Evolutionary conservation across 208 protist species (phyloP).

Genomic region (Trichomonas gallinae): DNA sequence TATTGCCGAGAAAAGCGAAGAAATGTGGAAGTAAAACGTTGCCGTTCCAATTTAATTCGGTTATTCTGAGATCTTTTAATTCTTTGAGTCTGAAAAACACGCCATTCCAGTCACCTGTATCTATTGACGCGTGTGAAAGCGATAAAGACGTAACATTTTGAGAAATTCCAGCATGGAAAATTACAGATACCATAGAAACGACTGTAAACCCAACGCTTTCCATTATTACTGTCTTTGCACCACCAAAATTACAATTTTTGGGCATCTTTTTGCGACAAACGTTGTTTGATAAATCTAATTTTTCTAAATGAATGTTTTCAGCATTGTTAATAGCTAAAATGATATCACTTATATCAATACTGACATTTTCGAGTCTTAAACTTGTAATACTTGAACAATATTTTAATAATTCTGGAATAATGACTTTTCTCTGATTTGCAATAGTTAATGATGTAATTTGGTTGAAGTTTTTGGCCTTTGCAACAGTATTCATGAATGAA

Average conservation of each 20-base stretch:
- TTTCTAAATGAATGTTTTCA: background rate
- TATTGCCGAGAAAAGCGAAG: background rate
- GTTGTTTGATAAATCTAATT: background rate
- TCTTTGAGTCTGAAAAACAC: background rate
- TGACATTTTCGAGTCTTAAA: background rate
- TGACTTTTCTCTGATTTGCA: background rate
- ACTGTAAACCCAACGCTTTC: background rate
- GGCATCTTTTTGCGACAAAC: background rate
- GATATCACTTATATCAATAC: background rate
- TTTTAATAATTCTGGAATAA: background rate
- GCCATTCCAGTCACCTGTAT: background rate
- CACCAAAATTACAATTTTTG: background rate
- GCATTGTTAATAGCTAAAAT: background rate
- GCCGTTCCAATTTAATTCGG: background rate
- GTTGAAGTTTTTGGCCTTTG: background rate
- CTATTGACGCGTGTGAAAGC: background rate
- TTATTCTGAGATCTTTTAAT: background rate
- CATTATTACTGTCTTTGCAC: background rate
- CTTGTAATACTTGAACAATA: background rate
- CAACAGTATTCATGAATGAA: background rate
- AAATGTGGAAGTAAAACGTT: background rate
- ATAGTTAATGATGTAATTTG: background rate
- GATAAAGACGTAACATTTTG: background rate
- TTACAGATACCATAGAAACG: background rate
- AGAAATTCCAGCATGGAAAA: background rate